phyloP scores from a whole-genome alignment of 805 yeast genomes.

The Teunomyces atbi region DNA sequence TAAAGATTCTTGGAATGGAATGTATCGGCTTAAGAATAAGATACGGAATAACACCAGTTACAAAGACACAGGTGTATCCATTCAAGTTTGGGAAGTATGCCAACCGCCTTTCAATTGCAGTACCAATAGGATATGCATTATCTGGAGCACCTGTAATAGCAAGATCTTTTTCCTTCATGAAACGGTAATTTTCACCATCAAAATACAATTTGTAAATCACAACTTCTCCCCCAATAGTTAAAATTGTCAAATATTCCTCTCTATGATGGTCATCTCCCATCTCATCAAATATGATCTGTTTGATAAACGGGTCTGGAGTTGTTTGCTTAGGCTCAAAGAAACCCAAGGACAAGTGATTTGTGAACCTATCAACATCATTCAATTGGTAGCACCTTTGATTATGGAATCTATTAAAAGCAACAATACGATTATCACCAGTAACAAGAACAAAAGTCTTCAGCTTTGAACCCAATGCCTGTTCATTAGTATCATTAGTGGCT shows the following conservation, averaged over 20 bases:
- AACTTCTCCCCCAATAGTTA: conserved; percentile 82
- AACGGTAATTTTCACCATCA: conserved; percentile 43
- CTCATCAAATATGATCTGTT: conserved; percentile 60
- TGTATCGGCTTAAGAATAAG: conserved; percentile 62
- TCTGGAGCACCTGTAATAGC: conserved; percentile 75
- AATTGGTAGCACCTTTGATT: conserved; percentile 53
- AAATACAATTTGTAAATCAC: conserved; percentile 59
- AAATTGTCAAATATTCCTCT: conserved; percentile 64
- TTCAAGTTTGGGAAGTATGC: conserved; percentile 56
- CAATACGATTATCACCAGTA: conserved; percentile 73
- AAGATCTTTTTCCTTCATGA: conserved; percentile 44
- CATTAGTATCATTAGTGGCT: conserved; percentile 10
- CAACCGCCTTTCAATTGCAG: conserved; percentile 65
- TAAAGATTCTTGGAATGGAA: conserved; percentile 62
- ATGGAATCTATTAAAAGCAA: conserved; percentile 59
- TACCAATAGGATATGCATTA: conserved; percentile 69
- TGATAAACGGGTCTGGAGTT: conserved; percentile 71
- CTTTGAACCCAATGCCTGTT: conserved; percentile 20
- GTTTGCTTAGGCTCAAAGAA: conserved; percentile 50
- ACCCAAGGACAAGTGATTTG: conserved; percentile 42
- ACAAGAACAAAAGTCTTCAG: conserved; percentile 58
- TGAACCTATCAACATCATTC: conserved; percentile 46
- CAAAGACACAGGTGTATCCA: conserved; percentile 59
- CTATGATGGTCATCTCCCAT: conserved; percentile 57
- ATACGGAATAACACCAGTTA: conserved; percentile 74